Conservation (phyloP, 2,329 filamentous ascomycete species). For the Curvularia hawaiiensis region DNA sequence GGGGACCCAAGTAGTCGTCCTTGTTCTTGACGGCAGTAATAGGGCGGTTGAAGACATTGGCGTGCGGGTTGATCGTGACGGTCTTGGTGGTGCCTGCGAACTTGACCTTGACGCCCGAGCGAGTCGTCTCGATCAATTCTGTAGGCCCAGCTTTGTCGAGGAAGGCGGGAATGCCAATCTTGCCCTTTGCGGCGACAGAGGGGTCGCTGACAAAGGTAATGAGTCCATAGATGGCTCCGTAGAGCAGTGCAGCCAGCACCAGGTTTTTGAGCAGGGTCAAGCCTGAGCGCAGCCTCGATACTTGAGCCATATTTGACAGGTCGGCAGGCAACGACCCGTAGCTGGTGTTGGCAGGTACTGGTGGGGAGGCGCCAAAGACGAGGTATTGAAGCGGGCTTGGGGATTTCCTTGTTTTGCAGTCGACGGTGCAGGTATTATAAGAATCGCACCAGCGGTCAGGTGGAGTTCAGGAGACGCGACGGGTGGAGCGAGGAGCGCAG, state of each 20-base stretch:
- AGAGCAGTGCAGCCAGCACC: constrained; percentile 49
- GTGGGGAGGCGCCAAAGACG: constrained; percentile 16
- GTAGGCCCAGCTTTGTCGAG: constrained; percentile 49
- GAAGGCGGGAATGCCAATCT: constrained; percentile 50
- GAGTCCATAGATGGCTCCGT: constrained; percentile 49
- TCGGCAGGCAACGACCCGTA: constrained; percentile 24
- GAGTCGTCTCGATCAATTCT: constrained; percentile 50
- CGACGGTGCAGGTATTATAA: not conserved
- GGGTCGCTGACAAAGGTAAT: constrained; percentile 51
- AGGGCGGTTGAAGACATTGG: constrained; percentile 61
- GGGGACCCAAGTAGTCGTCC: constrained; percentile 58
- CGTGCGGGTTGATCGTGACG: constrained; percentile 57
- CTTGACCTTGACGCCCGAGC: constrained; percentile 50
- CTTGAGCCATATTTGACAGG: constrained; percentile 42
- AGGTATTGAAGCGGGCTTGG: not conserved
- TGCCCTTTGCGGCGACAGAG: constrained; percentile 46
- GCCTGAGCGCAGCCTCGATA: constrained; percentile 38
- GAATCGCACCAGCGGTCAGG: not conserved
- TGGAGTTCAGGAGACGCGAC: not conserved
- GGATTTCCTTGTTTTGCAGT: not conserved
- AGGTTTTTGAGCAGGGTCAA: constrained; percentile 52
- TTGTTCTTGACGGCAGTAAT: constrained; percentile 56
- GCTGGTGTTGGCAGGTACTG: constrained; percentile 13
- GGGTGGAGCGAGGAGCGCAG: not conserved
- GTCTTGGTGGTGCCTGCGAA: constrained; percentile 49